Conservation (phyloP, 805 yeast species). For the Tetrapisispora namnaoensis region DNA sequence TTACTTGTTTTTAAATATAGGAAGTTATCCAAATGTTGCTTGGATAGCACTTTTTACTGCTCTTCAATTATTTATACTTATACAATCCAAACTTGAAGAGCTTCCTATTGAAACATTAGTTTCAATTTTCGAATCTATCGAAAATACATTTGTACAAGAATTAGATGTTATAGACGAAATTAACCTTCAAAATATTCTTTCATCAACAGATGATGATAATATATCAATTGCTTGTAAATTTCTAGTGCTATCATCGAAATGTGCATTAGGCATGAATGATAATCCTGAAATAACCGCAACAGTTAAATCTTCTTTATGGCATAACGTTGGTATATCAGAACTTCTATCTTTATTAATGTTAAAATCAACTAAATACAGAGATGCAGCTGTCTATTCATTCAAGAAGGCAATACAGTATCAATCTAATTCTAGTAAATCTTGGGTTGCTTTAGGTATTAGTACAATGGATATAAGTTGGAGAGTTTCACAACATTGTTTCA, state of each 20-base stretch:
- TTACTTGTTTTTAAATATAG: constrained; percentile 10
- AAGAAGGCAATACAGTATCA: constrained; percentile 67
- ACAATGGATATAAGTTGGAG: constrained; percentile 53
- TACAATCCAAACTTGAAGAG: constrained; percentile 42
- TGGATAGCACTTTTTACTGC: constrained; percentile 63
- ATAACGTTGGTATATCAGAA: constrained; percentile 64
- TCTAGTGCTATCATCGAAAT: constrained; percentile 38
- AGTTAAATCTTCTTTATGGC: constrained; percentile 46
- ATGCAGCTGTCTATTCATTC: constrained; percentile 44
- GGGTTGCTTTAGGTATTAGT: constrained; percentile 80
- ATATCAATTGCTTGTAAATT: constrained; percentile 33
- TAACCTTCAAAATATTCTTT: constrained; percentile 10
- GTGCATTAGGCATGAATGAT: constrained; percentile 29
- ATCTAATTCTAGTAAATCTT: constrained; percentile 55
- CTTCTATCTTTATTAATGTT: constrained; percentile 36
- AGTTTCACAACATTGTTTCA: constrained; percentile 87
- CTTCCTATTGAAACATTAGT: constrained; percentile 41
- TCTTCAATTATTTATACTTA: constrained; percentile 40
- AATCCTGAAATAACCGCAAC: constrained; percentile 31
- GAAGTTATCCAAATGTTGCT: constrained; percentile 36
- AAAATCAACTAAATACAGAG: constrained; percentile 30
- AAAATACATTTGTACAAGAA: constrained; percentile 9
- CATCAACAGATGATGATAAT: constrained; percentile 18
- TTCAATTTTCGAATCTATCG: constrained; percentile 17
- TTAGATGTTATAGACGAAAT: constrained; percentile 26